A percentile compares a stretch with the other conserved stretches of the same genome.
phyloP scores from a whole-genome alignment of 2,329 filamentous ascomycete genomes.

The Apiospora sp. region DNA sequence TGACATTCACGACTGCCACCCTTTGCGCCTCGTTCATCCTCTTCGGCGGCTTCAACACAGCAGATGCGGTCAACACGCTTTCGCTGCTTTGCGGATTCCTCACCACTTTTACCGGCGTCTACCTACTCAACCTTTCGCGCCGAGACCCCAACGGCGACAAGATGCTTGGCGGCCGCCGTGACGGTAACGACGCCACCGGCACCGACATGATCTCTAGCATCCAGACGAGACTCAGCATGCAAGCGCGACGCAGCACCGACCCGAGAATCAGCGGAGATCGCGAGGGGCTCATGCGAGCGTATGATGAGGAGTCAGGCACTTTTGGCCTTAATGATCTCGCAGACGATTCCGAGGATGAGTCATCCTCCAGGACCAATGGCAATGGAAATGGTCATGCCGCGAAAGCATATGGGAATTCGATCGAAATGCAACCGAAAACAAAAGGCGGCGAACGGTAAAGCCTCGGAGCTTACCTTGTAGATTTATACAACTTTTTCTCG shows the following conservation, averaged over 20 bases:
- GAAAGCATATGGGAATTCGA: constrained; percentile 51
- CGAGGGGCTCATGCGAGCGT: constrained; percentile 85
- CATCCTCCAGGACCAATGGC: constrained; percentile 43
- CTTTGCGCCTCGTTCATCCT: constrained; percentile 95
- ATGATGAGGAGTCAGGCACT: constrained; percentile 80
- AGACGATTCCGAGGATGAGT: constrained; percentile 77
- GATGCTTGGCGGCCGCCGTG: constrained; percentile 62
- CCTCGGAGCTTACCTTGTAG: constrained; percentile 19
- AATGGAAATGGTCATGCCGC: constrained; percentile 50
- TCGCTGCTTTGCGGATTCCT: constrained; percentile 93
- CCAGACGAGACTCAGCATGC: constrained; percentile 93
- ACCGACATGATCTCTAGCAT: constrained; percentile 91
- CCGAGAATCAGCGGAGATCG: constrained; percentile 74
- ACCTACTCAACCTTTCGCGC: constrained; percentile 94
- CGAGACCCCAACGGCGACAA: constrained; percentile 84
- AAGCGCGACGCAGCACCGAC: constrained; percentile 78
- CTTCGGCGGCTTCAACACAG: constrained; percentile 95
- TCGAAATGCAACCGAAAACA: constrained; percentile 58
- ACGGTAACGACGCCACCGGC: constrained; percentile 78
- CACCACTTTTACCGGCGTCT: constrained; percentile 93
- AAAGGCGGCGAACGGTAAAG: constrained; percentile 42
- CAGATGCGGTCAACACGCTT: constrained; percentile 88
- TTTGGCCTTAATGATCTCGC: constrained; percentile 83
- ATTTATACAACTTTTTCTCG: constrained; percentile 17
- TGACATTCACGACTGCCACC: constrained; percentile 95